Conservation (phyloP, 176 grass and related monocot species). For the Triticum timopheevii region DNA sequence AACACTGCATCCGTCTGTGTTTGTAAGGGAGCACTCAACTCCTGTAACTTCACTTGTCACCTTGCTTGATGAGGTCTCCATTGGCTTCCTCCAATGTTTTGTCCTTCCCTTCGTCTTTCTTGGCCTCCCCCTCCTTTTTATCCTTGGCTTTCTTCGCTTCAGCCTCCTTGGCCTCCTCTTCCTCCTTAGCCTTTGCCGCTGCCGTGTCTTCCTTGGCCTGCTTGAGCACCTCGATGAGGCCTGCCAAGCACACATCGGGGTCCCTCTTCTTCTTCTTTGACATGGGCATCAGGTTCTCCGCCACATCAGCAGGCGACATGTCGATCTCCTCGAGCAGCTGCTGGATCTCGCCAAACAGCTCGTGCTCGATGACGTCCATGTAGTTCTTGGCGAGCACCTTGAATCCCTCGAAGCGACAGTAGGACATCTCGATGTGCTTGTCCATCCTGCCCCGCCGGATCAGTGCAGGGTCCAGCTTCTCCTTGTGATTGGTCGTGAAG, state of each 20-base stretch:
- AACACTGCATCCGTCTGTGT: background rate
- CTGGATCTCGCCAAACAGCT: constrained; percentile 25
- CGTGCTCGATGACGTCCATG: constrained; percentile 4
- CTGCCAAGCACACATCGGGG: background rate
- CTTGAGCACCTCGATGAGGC: constrained; percentile 40
- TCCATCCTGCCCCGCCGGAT: constrained; percentile 67
- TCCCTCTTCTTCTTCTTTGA: constrained; percentile 38
- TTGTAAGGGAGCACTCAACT: background rate
- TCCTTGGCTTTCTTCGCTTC: constrained; percentile 6
- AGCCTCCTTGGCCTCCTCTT: constrained; percentile 15
- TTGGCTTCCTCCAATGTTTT: background rate
- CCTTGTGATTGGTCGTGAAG: constrained; percentile 64
- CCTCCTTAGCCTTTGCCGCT: background rate
- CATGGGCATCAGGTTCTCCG: constrained; percentile 61
- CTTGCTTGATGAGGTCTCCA: background rate
- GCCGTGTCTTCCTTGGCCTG: constrained; percentile 14
- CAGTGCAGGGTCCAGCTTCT: constrained; percentile 58
- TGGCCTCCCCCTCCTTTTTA: background rate
- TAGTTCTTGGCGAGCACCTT: constrained; percentile 54
- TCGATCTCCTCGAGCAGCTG: constrained; percentile 43
- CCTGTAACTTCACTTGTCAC: background rate
- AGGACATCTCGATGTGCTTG: constrained; percentile 61
- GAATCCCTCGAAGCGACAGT: constrained; percentile 51
- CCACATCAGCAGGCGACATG: constrained; percentile 70
- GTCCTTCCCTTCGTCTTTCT: background rate